Conservation (phyloP, 805 yeast genomes). For the Candida glaebosa region DNA sequence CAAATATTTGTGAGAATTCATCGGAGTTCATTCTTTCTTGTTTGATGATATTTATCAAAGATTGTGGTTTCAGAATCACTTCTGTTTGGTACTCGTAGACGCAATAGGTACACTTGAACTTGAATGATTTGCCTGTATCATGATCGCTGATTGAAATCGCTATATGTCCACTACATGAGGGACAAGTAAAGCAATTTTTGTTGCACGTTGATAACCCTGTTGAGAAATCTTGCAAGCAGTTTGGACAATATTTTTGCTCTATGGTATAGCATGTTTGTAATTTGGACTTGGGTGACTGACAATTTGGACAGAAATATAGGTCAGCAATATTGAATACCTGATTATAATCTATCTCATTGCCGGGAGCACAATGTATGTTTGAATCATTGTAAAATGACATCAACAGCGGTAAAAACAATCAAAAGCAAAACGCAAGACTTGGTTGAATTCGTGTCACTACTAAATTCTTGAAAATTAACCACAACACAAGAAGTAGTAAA, state of each 20-base stretch:
- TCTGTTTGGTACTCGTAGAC: constrained; percentile 33
- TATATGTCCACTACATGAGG: constrained; percentile 28
- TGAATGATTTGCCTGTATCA: constrained; percentile 27
- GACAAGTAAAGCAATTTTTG: constrained; percentile 41
- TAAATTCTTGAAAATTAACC: too few relatives aligned
- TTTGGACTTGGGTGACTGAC: constrained; percentile 28
- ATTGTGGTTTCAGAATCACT: constrained; percentile 37
- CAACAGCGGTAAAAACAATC: background rate
- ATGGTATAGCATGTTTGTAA: constrained; percentile 23
- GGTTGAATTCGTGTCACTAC: too few relatives aligned
- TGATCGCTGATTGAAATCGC: constrained; percentile 17
- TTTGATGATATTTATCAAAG: constrained; percentile 24
- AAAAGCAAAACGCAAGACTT: too few relatives aligned
- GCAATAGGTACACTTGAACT: constrained; percentile 36
- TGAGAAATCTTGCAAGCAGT: constrained; percentile 35
- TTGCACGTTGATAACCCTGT: constrained; percentile 21
- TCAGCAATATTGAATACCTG: constrained; percentile 17
- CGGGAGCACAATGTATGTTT: constrained; percentile 16
- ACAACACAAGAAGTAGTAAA: too few relatives aligned
- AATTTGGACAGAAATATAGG: constrained; percentile 34
- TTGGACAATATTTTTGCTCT: constrained; percentile 32
- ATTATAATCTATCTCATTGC: constrained; percentile 5
- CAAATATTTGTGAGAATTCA: constrained; percentile 5
- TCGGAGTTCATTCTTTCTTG: constrained; percentile 3
- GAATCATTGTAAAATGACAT: constrained; percentile 26